Percentiles rank a stretch among this genome's conserved stretches.
phyloP scores from a whole-genome alignment of 2,329 filamentous ascomycete genomes.

The Beauveria sp. region DNA sequence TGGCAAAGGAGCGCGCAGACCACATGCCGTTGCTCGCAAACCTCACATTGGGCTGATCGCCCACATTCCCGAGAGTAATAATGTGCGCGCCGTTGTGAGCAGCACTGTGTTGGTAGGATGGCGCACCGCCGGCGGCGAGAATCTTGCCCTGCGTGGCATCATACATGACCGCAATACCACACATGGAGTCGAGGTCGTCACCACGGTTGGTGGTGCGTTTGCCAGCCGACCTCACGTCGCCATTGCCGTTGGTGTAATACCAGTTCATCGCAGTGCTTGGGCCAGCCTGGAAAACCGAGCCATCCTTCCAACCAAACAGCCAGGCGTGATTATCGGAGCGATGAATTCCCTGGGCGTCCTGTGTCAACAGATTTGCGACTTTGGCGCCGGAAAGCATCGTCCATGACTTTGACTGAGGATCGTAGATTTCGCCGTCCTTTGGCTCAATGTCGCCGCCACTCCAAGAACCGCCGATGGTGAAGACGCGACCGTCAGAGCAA shows the following conservation, averaged over 20 bases:
- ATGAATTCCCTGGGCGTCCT: constrained; percentile 40
- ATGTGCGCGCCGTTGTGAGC: constrained; percentile 39
- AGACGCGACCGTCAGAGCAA: constrained; percentile 44
- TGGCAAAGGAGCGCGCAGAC: constrained; percentile 36
- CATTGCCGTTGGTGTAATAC: constrained; percentile 40
- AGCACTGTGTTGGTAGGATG: constrained; percentile 33
- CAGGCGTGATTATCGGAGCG: constrained; percentile 28
- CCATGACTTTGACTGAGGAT: constrained; percentile 39
- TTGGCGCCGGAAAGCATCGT: constrained; percentile 32
- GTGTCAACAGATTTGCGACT: constrained; percentile 44
- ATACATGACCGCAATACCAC: constrained; percentile 49
- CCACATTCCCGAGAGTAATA: constrained; percentile 35
- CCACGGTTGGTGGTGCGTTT: constrained; percentile 20
- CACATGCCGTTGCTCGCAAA: constrained; percentile 22
- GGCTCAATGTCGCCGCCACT: constrained; percentile 35
- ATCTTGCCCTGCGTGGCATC: constrained; percentile 52
- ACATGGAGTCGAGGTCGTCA: constrained; percentile 41
- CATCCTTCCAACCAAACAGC: constrained; percentile 35
- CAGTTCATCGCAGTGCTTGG: constrained; percentile 49
- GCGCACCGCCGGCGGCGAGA: constrained; percentile 41
- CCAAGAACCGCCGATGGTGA: constrained; percentile 48
- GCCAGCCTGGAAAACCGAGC: constrained; percentile 46
- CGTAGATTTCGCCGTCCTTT: constrained; percentile 51
- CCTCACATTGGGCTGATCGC: neutral
- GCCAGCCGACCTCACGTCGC: constrained; percentile 34